A percentile compares a stretch with the other conserved stretches of the same genome.
These are phyloP conservation scores for Globisporangium viniferum DNA, from an alignment of 352 stramenopile species.

Conservation along the genomic window DNA sequence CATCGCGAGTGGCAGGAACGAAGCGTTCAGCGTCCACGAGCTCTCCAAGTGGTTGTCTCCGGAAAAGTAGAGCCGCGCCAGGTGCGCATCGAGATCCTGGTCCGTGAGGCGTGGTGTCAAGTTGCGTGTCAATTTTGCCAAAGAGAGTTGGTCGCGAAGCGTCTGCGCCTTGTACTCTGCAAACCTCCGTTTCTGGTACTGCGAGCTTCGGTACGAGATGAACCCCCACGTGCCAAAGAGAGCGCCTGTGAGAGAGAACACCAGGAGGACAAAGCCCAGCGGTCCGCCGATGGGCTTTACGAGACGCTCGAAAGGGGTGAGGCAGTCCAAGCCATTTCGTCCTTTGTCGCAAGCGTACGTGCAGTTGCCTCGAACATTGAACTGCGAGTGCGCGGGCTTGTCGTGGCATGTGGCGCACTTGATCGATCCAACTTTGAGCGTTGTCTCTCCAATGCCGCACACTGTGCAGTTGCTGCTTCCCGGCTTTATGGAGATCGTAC, in stretches of 20 bases:
- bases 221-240: slow-evolving; percentile 72
- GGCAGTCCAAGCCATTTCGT: slow-evolving; percentile 69
- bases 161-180: slow-evolving; percentile 73
- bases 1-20: slow-evolving; percentile 49
- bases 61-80: slow-evolving; percentile 69
- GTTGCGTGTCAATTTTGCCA: slow-evolving; percentile 66
- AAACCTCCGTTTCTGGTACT: slow-evolving; percentile 49
- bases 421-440: slow-evolving; percentile 38
- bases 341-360: slow-evolving; percentile 82
- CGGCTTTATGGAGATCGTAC: slow-evolving; percentile 46
- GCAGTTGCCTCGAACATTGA: slow-evolving; percentile 78
- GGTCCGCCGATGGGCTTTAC: slow-evolving; percentile 77
- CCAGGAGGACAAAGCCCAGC: slow-evolving; percentile 69
- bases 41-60: slow-evolving; percentile 70
- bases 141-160: slow-evolving; percentile 65
- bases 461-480: slow-evolving; percentile 60
- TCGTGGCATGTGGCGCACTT: slow-evolving; percentile 46
- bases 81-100: slow-evolving; percentile 68
- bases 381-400: slow-evolving; percentile 68
- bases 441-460: slow-evolving; percentile 78
- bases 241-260: slow-evolving; percentile 44
- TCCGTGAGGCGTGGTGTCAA: slow-evolving; percentile 73
- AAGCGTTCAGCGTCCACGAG: slow-evolving; percentile 62
- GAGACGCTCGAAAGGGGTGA: slow-evolving; percentile 82
- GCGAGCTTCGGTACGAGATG: slow-evolving; percentile 56